These are phyloP conservation scores for Fonsecaea multimorphosa DNA, from an alignment of 2,329 filamentous ascomycete species.

Conservation along the genomic window DNA sequence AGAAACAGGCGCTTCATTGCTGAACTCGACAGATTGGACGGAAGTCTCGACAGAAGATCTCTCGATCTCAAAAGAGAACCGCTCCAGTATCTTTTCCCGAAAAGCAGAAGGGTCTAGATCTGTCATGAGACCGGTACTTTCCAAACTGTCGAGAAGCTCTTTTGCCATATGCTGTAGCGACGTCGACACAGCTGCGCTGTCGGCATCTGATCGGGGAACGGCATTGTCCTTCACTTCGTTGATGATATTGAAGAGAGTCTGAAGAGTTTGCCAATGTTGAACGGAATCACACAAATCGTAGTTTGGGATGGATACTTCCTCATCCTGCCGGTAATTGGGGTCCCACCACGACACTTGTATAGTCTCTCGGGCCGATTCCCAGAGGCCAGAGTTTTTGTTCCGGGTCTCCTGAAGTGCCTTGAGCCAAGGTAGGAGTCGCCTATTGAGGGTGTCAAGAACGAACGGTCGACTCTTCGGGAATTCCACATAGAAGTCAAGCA, in stretches of 20 bases:
- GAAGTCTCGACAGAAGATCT: neutral
- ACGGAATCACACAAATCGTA: neutral
- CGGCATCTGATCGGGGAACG: neutral
- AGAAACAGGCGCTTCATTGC: neutral
- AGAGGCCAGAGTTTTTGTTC: neutral
- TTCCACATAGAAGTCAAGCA: neutral
- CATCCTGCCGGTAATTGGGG: neutral
- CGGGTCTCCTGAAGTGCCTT: constrained; percentile 1
- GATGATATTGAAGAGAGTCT: neutral
- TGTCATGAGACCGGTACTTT: neutral
- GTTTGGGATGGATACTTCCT: neutral
- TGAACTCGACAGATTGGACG: neutral
- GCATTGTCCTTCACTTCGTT: neutral
- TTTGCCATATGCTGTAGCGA: neutral
- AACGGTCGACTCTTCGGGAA: neutral
- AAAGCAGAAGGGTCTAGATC: neutral
- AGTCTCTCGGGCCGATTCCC: neutral
- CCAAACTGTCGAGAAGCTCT: neutral
- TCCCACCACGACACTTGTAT: neutral
- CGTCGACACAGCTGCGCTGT: neutral
- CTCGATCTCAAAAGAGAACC: neutral
- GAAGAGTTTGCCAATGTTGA: neutral
- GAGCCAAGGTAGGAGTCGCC: neutral
- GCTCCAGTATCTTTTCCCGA: neutral
- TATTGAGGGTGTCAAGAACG: neutral